phyloP scores from a whole-genome alignment of 2,329 filamentous ascomycete genomes.

The Sarocladium oryzae region DNA sequence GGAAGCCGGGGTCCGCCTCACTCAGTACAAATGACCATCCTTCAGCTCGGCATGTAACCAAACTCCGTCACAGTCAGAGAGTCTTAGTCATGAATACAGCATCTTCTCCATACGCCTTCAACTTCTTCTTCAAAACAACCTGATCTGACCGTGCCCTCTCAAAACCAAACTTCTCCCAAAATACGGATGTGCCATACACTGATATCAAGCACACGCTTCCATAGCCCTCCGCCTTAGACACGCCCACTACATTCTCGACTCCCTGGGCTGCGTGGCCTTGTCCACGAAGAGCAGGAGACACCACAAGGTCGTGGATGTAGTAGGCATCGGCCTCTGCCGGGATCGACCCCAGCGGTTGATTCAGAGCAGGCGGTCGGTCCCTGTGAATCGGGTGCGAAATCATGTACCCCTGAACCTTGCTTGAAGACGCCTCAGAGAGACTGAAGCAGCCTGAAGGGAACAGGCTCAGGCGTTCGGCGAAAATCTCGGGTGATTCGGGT shows the following conservation, averaged over 20 bases:
- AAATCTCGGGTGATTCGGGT: constrained; percentile 24
- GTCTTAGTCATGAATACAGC: constrained; percentile 20
- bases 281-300: constrained; percentile 22
- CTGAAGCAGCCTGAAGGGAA: constrained; percentile 28
- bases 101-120: constrained; percentile 25
- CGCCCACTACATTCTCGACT: constrained; percentile 18
- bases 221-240: constrained; percentile 18
- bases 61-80: no score
- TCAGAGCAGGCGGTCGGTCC: constrained; percentile 23
- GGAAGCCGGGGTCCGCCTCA: no score
- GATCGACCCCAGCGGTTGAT: constrained; percentile 23
- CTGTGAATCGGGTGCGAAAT: constrained; percentile 29
- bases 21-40: no score
- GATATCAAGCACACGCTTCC: constrained; percentile 25
- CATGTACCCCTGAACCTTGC: constrained; percentile 23
- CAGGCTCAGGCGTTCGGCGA: constrained; percentile 25
- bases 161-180: constrained; percentile 29
- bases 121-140: constrained; percentile 20
- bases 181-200: constrained; percentile 26
- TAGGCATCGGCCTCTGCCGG: constrained; percentile 25
- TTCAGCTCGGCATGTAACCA: no score
- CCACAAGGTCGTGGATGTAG: constrained; percentile 31
- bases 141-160: constrained; percentile 15
- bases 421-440: constrained; percentile 14
- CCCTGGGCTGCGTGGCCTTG: constrained; percentile 19